Percentiles rank a stretch among this genome's conserved stretches.
Evolutionary conservation across 169 alveolate species (phyloP).

Genomic region (Eimeria nieschulzi): DNA sequence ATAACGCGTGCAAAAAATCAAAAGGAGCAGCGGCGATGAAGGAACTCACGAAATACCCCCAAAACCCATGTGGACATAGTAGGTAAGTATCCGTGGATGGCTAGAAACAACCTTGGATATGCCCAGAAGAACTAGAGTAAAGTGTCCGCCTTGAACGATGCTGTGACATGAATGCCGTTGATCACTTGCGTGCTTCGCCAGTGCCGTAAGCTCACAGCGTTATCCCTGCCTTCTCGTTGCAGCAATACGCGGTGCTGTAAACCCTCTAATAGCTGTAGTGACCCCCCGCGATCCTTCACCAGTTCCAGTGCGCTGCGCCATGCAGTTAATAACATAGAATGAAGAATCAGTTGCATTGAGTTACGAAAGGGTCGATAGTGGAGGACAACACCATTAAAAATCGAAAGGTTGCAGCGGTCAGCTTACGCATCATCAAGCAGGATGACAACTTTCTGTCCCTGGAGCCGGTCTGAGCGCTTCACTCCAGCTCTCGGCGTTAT

Average conservation of each 20-base stretch:
- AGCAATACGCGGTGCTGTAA: conserved; percentile 60
- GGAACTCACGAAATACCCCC: not conserved
- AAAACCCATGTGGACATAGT: not conserved
- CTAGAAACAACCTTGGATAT: too few species aligned
- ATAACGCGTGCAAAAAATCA: not conserved
- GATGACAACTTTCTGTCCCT: conserved; percentile 59
- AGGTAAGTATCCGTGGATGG: too few species aligned
- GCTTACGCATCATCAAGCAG: conserved; percentile 72
- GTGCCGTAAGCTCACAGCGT: conserved; percentile 6
- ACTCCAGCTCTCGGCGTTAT: conserved; percentile 46
- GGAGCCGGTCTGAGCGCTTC: conserved; percentile 61
- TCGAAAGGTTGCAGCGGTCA: not conserved
- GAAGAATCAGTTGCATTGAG: not conserved
- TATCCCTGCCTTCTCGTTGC: conserved; percentile 23
- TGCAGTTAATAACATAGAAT: not conserved
- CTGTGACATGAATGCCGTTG: not conserved
- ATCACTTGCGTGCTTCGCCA: not conserved
- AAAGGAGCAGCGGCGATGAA: not conserved
- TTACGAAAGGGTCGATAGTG: too few species aligned
- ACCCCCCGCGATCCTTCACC: conserved; percentile 49
- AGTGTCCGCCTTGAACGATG: not conserved
- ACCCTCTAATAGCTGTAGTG: conserved; percentile 66
- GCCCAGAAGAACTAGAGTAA: too few species aligned
- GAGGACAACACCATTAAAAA: not conserved
- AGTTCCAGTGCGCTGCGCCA: conserved; percentile 52